Percentiles rank a stretch among this genome's conserved stretches.
phyloP scores from a whole-genome alignment of 1,284 basidiomycete species.

The Melanopsichium pennsylvanicum region DNA sequence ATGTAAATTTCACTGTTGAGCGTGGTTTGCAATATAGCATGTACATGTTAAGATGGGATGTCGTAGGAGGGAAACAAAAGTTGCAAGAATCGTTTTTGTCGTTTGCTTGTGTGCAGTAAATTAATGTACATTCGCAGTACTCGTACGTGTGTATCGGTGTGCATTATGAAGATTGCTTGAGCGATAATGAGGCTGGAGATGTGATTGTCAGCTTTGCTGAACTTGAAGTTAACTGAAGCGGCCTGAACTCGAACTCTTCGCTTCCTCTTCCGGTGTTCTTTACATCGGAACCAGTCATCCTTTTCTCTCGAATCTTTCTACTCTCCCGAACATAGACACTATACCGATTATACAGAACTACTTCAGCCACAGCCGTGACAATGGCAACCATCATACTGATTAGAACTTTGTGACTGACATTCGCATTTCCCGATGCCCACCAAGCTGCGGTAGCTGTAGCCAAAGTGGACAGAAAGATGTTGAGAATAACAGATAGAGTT shows the following conservation, averaged over 20 bases:
- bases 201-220: not conserved
- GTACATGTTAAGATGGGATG: not conserved
- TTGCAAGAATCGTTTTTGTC: too few relatives aligned
- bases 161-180: conserved; percentile 11
- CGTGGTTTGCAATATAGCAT: not conserved
- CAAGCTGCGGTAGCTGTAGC: conserved; percentile 38
- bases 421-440: conserved; percentile 33
- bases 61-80: too few relatives aligned
- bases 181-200: not conserved
- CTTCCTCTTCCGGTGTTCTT: too few relatives aligned
- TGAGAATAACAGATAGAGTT: conserved; percentile 34
- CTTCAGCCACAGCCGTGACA: conserved; percentile 33
- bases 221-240: conserved; percentile 11
- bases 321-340: conserved; percentile 29
- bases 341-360: conserved; percentile 41
- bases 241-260: conserved; percentile 10
- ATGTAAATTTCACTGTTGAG: too few relatives aligned
- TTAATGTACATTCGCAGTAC: too few relatives aligned
- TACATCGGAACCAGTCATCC: conserved; percentile 34
- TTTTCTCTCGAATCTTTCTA: conserved; percentile 4
- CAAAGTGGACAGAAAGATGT: conserved; percentile 32
- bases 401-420: conserved; percentile 17
- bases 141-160: not conserved
- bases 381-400: conserved; percentile 20
- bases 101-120: too few relatives aligned